Evolutionary conservation across 768 basidiomycete species (phyloP), one percentile per base, ranked within the genome.

Genomic region (Russula virescens): DNA sequence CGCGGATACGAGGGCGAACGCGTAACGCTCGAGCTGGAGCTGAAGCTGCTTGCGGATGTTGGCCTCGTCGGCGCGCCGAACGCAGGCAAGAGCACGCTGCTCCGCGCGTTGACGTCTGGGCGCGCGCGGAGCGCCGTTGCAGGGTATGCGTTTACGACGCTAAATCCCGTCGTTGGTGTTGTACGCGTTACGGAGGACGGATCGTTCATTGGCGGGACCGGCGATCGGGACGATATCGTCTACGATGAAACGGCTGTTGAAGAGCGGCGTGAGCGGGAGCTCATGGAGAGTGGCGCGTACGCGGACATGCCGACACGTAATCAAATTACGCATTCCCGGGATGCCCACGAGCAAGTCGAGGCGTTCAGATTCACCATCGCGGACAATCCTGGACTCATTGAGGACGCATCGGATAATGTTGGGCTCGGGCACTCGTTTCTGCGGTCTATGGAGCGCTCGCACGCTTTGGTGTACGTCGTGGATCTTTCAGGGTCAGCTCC

Each of bases 11-110:
- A 82, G 5, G 93, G 90, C 13, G 89, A 93, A 68, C 80, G 84
- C 5, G 75, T 95, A 65, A 87, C 88, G 1, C 80, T 98, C n/a
- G 81, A 86, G 21, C 79, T 99, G 16, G 96, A 97, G 73, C 87
- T 99, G 64, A 98, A 98, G 73, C 80, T 96, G 7, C 79, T 95
- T 3, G 94, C 96, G 2, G 96, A 99, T 72, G 80, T 98, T n/a
- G 97, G 93, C 0, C 78, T 99, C 21, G 94, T 99, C 2, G 97
- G 97, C 0, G 86, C 97, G 77, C 97, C 97, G 8, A 99, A 98
- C 68, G 93, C 91, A 0, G 96, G 88, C 31, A 91, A 92, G 77
- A 95, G 92, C 73, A 98, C 97, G 0, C 75, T 99, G 2, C 78
- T 98, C 5, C 86, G 91, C 21, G 94, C 94, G 0, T 76, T 98